Base-by-base conservation (phyloP, 202 grass and related monocot genomes). In the Setaria italica region DNA sequence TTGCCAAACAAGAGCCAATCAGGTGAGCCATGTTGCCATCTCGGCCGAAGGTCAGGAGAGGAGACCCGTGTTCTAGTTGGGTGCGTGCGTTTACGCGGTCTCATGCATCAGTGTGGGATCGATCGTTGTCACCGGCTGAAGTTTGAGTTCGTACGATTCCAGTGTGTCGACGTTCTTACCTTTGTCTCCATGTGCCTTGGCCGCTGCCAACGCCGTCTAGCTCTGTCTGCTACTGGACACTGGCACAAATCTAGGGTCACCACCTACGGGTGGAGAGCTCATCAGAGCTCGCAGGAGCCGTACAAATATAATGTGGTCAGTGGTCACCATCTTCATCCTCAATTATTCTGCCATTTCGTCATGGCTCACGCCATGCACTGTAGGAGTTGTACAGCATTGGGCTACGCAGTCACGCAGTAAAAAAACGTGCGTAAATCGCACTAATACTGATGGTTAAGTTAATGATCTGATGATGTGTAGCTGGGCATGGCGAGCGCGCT, bases 401-500 rank as follows among this genome's bases (percentile, higher is more conserved):
- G 8, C 11, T 19, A 30, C 84, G 2, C 35, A 45, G 21, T 42
- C 21, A 70, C 0, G 3, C 20, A 48, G 42, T 64, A 64, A 64
- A 30, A 77, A 56, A 42, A 43, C 1, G 19, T 65, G 4, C 3
- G 30, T 54, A 58, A 58, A 58, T 57, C 16, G 20, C 11, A 21
- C 73, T 45, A 59, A 57, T 21, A 47, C 20, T 34, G 34, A 55
- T 13, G 15, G 5, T 55, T 55, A 16, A 19, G 1, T 19, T 55
- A 17, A 55, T 55, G 15, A 46, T 41, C 39, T 46, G 43, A 46
- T 19, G 13, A 55, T 55, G 51, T 11, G 48, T 9, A 97, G 92
- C 88, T 97, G 19, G 94, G 94, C 32, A 97, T 97, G 94, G 94
- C 94, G 84, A 97, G 95, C 77, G 95, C 95, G 20, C 87, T 97